These are phyloP conservation scores for Hemileccinum impolitum DNA, from an alignment of 768 basidiomycete species.

Conservation along the genomic window DNA sequence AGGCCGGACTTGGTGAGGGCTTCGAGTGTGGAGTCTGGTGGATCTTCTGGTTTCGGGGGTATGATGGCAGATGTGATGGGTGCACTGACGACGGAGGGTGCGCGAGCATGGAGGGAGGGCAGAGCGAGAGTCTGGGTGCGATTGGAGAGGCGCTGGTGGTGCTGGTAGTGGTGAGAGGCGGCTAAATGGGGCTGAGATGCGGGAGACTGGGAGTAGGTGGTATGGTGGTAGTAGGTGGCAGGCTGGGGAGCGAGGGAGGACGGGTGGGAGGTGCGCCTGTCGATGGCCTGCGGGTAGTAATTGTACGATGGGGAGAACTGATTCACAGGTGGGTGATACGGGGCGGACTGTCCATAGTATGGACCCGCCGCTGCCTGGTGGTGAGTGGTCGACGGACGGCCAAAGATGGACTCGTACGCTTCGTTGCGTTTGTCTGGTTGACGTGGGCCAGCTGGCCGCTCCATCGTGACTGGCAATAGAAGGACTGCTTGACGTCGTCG, in stretches of 20 bases:
- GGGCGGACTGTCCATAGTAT: too few relatives aligned
- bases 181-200: slow-evolving; percentile 21
- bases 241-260: slow-evolving; percentile 36
- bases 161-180: slow-evolving; percentile 13
- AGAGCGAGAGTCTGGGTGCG: slow-evolving; percentile 34
- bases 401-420: slow-evolving; percentile 88
- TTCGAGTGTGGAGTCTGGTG: slow-evolving; percentile 46
- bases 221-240: slow-evolving; percentile 20
- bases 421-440: slow-evolving; percentile 69
- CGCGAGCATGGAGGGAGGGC: slow-evolving; percentile 32
- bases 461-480: slow-evolving; percentile 34
- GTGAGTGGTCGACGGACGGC: slow-evolving; percentile 61
- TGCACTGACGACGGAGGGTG: slow-evolving; percentile 49
- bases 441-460: slow-evolving; percentile 58
- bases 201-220: slow-evolving; percentile 34
- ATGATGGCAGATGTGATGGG: slow-evolving; percentile 42
- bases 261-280: slow-evolving; percentile 47
- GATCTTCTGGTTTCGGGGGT: slow-evolving; percentile 46
- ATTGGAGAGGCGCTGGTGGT: slow-evolving; percentile 21
- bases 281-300: slow-evolving; percentile 38
- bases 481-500: slow-evolving; percentile 4
- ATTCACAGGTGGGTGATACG: too few relatives aligned
- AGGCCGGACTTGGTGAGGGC: slow-evolving; percentile 48
- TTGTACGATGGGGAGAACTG: slow-evolving; percentile 33
- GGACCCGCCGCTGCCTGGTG: slow-evolving; percentile 31